Evolutionary conservation across 1,139 yeast genomes (phyloP), one percentile per base, ranked within the genome.

Genomic region (Pichia inconspicua): DNA sequence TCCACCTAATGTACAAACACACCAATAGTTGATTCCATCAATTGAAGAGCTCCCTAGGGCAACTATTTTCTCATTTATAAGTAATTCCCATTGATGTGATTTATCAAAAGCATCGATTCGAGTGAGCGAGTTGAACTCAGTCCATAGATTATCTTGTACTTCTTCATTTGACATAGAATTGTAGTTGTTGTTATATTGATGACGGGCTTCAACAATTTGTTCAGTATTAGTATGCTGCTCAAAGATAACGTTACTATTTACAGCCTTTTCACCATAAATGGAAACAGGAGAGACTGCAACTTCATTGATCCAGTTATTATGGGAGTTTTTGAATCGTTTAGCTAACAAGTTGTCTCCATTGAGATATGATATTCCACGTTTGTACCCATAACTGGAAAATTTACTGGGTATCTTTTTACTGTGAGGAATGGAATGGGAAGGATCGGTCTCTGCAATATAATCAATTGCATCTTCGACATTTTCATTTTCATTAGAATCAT

Each of bases 1-100:
- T 1, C 89, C 88, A 43, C 80, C 76, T 25, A 92, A 88, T 0
- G 95, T 79, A 4, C 84, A 80, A 35, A 90, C 65, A n/a, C 72
- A 76, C 71, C 76, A 73, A 51, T 66, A 74, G 19, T 58, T 58
- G 31, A 58, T 44, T 9, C 8, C n/a, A n/a, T 32, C 46, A 36
- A 48, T 54, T 2, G 48, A 43, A 1, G 65, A 57, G 19, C 52
- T 58, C 34, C 54, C 53, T 19, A 58, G 50, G 38, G 58, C 54
- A 2, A 56, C 53, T 17, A 62, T 49, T 43, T 60, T 59, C 40
- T 55, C 58, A 48, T 57, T 58, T 37, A 53, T 45, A 39, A 56
- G 61, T 25, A 48, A 51, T 40, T 58, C 55, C 55, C 55, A 53
- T 42, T 42, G 22, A 43, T 50, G 7, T 34, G 22, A n/a, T 34